Conservation (phyloP, 78 protist species). For the Dictyostelium brefeldianum region DNA sequence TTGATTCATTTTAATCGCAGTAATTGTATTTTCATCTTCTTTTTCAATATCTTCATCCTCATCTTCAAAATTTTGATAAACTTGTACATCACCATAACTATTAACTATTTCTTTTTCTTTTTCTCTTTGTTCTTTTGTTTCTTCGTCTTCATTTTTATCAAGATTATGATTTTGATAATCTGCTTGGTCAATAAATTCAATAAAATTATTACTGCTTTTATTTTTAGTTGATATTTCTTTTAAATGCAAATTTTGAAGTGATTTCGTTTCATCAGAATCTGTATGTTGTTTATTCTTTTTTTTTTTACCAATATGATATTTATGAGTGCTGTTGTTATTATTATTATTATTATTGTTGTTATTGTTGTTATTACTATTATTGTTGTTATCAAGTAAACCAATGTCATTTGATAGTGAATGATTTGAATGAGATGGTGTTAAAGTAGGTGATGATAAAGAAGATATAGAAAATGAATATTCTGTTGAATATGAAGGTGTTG, state of each 20-base stretch:
- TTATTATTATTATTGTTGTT: too few species aligned
- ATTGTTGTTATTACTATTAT: too few species aligned
- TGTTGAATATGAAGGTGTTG: not conserved
- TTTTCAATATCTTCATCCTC: too few species aligned
- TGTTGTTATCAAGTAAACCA: too few species aligned
- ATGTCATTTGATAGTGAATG: not conserved
- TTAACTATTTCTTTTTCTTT: not conserved
- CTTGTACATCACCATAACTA: not conserved
- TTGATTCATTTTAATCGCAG: too few species aligned
- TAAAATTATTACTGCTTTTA: too few species aligned
- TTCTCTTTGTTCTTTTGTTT: not conserved
- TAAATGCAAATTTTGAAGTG: not conserved
- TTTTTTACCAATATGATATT: not conserved
- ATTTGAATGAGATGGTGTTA: not conserved
- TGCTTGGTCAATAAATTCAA: not conserved
- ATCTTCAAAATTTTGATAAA: not conserved
- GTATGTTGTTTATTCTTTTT: not conserved
- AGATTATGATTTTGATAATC: not conserved
- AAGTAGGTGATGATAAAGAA: not conserved
- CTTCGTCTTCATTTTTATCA: not conserved
- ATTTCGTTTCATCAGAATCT: not conserved
- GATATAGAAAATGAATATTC: not conserved
- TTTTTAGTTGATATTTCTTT: not conserved
- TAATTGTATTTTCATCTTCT: too few species aligned
- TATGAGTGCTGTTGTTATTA: not conserved